phyloP scores from a whole-genome alignment of 345 rosid genomes.

The Physaria fendleri region DNA sequence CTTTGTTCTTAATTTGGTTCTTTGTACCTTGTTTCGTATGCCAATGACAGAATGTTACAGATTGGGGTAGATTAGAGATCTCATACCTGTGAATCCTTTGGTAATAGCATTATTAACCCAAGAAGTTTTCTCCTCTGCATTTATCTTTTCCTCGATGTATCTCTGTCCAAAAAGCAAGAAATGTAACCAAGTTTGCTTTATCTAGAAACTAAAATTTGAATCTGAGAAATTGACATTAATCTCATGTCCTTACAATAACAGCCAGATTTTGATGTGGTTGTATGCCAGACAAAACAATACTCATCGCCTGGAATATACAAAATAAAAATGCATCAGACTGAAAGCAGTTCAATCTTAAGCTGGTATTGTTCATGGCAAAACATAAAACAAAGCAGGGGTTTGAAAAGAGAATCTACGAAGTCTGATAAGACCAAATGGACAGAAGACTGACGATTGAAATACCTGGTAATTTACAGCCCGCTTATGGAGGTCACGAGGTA shows the following conservation, averaged over 20 bases:
- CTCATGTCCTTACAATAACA: constrained; percentile 42
- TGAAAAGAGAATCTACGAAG: too few relatives aligned
- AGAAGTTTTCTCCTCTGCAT: constrained; percentile 37
- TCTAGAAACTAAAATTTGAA: background rate
- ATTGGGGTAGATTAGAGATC: too few relatives aligned
- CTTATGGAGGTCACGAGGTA: constrained; percentile 54
- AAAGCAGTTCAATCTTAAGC: too few relatives aligned
- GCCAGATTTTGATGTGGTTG: constrained; percentile 67
- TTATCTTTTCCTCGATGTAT: constrained; percentile 45
- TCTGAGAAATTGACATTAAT: background rate
- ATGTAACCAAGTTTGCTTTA: background rate
- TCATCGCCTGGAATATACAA: constrained; percentile 45
- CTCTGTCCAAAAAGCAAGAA: constrained; percentile 29
- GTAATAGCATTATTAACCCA: constrained; percentile 49
- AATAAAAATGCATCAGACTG: too few relatives aligned
- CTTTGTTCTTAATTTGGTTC: too few relatives aligned
- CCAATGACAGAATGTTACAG: too few relatives aligned
- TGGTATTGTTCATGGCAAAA: too few relatives aligned
- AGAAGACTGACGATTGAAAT: background rate
- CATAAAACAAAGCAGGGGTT: background rate
- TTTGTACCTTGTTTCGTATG: too few relatives aligned
- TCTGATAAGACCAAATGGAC: too few relatives aligned
- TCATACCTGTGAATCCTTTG: too few relatives aligned
- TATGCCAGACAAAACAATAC: constrained; percentile 59
- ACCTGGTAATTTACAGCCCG: constrained; percentile 71